Conservation (phyloP, 257 asterid species). For the Primulina eburnea region DNA sequence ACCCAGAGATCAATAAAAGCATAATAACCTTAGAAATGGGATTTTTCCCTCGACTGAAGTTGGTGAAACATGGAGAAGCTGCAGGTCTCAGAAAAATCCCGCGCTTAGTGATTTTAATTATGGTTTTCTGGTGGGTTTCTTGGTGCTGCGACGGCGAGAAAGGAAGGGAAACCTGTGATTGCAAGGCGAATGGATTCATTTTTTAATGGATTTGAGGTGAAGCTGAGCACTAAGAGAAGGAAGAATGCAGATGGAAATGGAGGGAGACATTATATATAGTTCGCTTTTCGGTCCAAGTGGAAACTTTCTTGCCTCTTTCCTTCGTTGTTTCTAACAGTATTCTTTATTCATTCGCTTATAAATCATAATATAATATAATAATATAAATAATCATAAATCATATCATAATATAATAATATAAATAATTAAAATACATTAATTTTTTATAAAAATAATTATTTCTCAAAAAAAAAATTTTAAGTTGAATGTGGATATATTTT, state of each 20-base stretch:
- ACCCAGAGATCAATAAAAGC: not conserved
- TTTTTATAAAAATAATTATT: too few relatives aligned
- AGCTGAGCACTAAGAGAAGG: conserved; percentile 7
- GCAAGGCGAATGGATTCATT: conserved; percentile 34
- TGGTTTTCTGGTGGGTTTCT: conserved; percentile 35
- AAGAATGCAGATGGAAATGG: conserved; percentile 18
- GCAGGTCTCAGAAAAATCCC: conserved; percentile 33
- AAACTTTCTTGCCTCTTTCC: conserved; percentile 10
- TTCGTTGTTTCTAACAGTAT: not conserved
- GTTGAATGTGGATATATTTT: too few relatives aligned
- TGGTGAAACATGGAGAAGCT: conserved; percentile 28
- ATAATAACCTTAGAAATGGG: conserved; percentile 36
- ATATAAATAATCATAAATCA: too few relatives aligned
- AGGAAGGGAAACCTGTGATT: conserved; percentile 34
- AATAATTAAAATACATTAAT: too few relatives aligned
- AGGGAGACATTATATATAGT: conserved; percentile 11
- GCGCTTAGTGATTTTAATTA: conserved; percentile 30
- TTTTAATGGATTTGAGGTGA: conserved; percentile 6
- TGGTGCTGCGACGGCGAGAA: conserved; percentile 33
- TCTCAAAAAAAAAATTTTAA: too few relatives aligned
- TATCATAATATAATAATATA: too few relatives aligned
- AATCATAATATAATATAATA: too few relatives aligned
- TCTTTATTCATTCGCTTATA: not conserved
- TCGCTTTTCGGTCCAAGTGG: not conserved
- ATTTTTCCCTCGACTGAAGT: conserved; percentile 35